phyloP scores from a whole-genome alignment of 2,329 filamentous ascomycete species.

The Metarhizium album region DNA sequence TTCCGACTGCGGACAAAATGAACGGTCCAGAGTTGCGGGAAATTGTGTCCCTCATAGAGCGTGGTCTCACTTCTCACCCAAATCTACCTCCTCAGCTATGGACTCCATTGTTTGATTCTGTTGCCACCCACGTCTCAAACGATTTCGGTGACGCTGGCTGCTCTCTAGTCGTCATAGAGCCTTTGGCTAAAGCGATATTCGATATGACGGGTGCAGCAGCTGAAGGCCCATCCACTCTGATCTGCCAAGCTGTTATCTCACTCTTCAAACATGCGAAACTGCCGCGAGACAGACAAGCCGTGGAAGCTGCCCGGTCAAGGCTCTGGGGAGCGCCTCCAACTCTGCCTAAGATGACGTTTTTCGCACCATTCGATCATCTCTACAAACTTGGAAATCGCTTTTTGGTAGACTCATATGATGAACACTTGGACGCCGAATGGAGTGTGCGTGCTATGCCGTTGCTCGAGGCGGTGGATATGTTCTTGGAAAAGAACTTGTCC shows the following conservation, averaged over 20 bases:
- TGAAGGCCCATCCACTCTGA: constrained; percentile 15
- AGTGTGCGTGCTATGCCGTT: constrained; percentile 14
- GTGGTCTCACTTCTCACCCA: constrained; percentile 42
- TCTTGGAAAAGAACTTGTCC: constrained; percentile 18
- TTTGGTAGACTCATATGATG: constrained; percentile 44
- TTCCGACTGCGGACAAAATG: constrained; percentile 26
- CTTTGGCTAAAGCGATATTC: constrained; percentile 47
- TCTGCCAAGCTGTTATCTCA: constrained; percentile 20
- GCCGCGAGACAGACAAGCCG: constrained; percentile 48
- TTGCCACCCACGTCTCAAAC: constrained; percentile 44
- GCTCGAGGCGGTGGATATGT: constrained; percentile 21
- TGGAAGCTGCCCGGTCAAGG: constrained; percentile 54
- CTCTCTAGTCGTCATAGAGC: constrained; percentile 58
- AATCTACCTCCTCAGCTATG: constrained; percentile 36
- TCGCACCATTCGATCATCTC: constrained; percentile 55
- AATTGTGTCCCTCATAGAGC: constrained; percentile 54
- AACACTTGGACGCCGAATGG: constrained; percentile 27
- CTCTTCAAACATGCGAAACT: constrained; percentile 38
- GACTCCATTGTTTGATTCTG: constrained; percentile 44
- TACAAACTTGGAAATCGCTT: constrained; percentile 48
- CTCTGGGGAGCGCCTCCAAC: constrained; percentile 43
- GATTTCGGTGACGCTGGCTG: constrained; percentile 59
- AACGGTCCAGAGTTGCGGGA: constrained; percentile 61
- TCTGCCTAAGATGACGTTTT: constrained; percentile 29
- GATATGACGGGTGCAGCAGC: constrained; percentile 16